These are phyloP conservation scores for Penicillium aurantiogriseum DNA, from an alignment of 2,329 filamentous ascomycete genomes.

Conservation along the genomic window DNA sequence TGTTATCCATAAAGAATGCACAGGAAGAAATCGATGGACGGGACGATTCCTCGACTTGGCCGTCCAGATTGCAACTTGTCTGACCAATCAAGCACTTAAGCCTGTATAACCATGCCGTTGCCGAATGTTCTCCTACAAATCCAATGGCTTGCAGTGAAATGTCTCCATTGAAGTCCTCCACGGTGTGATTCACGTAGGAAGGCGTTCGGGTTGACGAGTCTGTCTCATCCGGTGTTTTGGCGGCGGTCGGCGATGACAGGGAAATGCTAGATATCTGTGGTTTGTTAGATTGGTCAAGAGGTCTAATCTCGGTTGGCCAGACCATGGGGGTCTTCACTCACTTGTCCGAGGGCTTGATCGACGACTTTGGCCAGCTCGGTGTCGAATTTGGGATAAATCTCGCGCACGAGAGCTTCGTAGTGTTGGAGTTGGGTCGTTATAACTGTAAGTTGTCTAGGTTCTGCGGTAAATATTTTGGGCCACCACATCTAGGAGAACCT, in stretches of 20 bases:
- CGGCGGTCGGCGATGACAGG: background rate
- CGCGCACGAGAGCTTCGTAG: conserved; percentile 38
- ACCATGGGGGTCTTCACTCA: conserved; percentile 19
- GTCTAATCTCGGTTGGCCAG: background rate
- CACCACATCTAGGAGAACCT: background rate
- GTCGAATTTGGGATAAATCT: conserved; percentile 36
- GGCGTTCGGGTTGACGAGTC: conserved; percentile 24
- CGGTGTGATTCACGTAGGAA: conserved; percentile 39
- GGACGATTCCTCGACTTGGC: conserved; percentile 26
- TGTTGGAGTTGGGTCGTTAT: conserved; percentile 38
- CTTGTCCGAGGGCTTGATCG: conserved; percentile 34
- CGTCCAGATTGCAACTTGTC: conserved; percentile 18
- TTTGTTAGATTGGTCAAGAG: background rate
- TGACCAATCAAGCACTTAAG: conserved; percentile 37
- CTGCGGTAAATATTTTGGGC: conserved; percentile 5
- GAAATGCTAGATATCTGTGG: conserved; percentile 2
- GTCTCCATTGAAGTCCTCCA: conserved; percentile 46
- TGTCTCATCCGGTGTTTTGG: background rate
- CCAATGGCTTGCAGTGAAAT: conserved; percentile 39
- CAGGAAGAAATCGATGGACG: conserved; percentile 24
- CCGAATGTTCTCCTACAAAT: conserved; percentile 47
- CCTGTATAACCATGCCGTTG: conserved; percentile 45
- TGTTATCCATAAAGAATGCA: conserved; percentile 41
- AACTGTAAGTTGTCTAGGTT: conserved; percentile 38
- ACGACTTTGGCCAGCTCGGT: conserved; percentile 34